These are phyloP conservation scores for Closterium sp. DNA, from an alignment of 139 green algal genomes.

Conservation along the genomic window DNA sequence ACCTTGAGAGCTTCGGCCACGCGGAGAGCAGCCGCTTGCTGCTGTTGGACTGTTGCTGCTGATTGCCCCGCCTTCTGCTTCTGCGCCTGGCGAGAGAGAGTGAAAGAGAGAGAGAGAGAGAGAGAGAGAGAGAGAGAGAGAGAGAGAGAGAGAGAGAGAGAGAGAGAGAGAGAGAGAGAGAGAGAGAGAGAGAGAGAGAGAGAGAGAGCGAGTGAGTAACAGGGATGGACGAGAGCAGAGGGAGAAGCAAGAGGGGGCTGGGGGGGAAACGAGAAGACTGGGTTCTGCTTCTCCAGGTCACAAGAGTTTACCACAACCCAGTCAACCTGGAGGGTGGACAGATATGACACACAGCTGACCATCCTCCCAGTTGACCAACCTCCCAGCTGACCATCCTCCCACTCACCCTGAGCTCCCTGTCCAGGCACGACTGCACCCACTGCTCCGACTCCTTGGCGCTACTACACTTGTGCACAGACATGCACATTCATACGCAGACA, in stretches of 20 bases:
- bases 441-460: slow-evolving; percentile 44
- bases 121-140: background rate
- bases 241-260: background rate
- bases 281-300: no score
- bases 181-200: slow-evolving; percentile 2
- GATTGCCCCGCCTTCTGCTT: background rate
- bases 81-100: background rate
- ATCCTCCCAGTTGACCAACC: no score
- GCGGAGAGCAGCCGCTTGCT: background rate
- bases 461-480: background rate
- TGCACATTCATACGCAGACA: background rate
- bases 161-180: background rate
- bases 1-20: slow-evolving; percentile 16
- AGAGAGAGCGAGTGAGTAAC: no score
- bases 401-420: no score
- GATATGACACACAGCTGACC: no score
- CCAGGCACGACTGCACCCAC: slow-evolving; percentile 45
- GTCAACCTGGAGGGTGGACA: no score
- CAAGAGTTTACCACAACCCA: no score
- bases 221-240: background rate
- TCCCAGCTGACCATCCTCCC: no score
- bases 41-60: background rate
- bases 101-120: background rate
- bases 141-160: background rate
- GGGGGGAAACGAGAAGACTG: background rate